phyloP scores from a whole-genome alignment of 1,284 basidiomycete species.

The Termitomyces sp. region DNA sequence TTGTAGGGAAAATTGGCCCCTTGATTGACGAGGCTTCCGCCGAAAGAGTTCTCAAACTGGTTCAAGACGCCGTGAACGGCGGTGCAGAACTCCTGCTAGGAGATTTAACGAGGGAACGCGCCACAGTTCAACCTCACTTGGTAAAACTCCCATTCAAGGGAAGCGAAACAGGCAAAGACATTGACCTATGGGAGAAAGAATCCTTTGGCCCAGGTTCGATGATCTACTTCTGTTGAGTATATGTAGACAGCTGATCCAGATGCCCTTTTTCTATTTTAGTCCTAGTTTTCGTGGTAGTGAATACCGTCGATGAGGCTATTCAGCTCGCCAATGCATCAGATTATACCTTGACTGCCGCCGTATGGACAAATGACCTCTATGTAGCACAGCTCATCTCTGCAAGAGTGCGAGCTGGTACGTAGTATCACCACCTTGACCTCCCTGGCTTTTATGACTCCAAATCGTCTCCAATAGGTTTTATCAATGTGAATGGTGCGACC shows the following conservation, averaged over 20 bases:
- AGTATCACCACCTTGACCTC: conserved; percentile 3
- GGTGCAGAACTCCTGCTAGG: conserved; percentile 54
- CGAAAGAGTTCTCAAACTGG: conserved; percentile 41
- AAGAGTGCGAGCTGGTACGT: conserved; percentile 44
- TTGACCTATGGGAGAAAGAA: conserved; percentile 14
- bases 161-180: conserved; percentile 26
- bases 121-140: conserved; percentile 52
- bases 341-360: conserved; percentile 46
- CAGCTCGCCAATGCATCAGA: conserved; percentile 51
- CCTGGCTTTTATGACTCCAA: background rate
- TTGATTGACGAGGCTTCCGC: conserved; percentile 50
- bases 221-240: background rate
- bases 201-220: background rate
- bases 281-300: conserved; percentile 40
- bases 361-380: conserved; percentile 50
- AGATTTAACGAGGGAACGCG: conserved; percentile 36
- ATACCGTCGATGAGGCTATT: conserved; percentile 50
- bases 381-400: conserved; percentile 42
- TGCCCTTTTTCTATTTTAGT: conserved; percentile 35
- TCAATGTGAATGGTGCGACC: conserved; percentile 37
- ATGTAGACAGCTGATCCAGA: too few species aligned
- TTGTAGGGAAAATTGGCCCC: conserved; percentile 29
- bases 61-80: conserved; percentile 45
- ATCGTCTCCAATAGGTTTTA: conserved; percentile 27
- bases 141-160: conserved; percentile 37